A percentile compares a stretch with the other conserved stretches of the same genome.
Evolutionary conservation across 2,329 filamentous ascomycete species (phyloP).

Genomic region (Trichoderma semiorbis): DNA sequence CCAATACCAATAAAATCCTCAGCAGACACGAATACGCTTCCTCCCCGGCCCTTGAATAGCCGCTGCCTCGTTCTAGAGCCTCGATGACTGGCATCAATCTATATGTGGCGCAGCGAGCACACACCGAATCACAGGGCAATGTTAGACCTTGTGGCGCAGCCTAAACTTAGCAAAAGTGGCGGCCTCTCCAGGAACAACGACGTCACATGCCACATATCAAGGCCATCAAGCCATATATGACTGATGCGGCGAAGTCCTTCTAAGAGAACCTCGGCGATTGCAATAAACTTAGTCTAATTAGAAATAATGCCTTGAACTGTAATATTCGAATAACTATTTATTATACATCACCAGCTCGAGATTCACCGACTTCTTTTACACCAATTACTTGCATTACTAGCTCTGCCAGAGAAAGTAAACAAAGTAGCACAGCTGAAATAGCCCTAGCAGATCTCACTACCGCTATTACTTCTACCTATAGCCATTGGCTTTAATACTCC

Average conservation of each 20-base stretch:
- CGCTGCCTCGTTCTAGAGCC: neutral
- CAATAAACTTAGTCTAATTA: neutral
- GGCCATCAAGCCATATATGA: neutral
- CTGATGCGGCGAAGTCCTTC: neutral
- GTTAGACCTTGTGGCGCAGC: neutral
- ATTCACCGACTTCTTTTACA: neutral
- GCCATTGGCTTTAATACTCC: neutral
- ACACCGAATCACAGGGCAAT: neutral
- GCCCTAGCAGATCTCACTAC: neutral
- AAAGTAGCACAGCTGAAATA: neutral
- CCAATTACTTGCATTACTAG: neutral
- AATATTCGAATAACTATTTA: neutral
- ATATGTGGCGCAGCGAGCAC: slow-evolving; percentile 10
- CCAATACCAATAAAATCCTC: neutral
- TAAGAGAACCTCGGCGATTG: neutral
- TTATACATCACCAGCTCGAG: neutral
- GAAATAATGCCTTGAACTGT: neutral
- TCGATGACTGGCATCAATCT: neutral
- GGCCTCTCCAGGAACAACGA: slow-evolving; percentile 5
- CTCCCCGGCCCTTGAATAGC: slow-evolving; percentile 1
- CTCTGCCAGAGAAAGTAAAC: neutral
- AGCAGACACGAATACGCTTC: too few species aligned
- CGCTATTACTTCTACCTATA: neutral
- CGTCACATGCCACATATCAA: slow-evolving; percentile 5
- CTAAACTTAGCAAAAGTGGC: neutral